These are phyloP conservation scores for Zoysia matrella DNA, from an alignment of 202 grass and related monocot genomes.

Conservation along the genomic window DNA sequence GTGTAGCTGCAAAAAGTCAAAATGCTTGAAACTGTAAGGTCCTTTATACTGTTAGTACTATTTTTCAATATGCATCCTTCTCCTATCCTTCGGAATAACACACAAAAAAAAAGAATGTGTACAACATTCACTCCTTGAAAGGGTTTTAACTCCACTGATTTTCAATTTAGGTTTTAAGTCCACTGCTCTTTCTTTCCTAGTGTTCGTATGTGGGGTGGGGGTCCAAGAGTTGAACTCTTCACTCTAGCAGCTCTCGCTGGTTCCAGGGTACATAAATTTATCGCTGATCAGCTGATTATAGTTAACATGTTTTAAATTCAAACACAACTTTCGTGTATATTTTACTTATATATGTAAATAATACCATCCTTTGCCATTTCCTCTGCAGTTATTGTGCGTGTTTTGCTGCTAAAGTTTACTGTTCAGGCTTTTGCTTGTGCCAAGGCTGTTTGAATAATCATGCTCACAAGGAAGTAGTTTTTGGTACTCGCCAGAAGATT, in stretches of 20 bases:
- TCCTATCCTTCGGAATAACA: background rate
- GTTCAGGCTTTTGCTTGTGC: slow-evolving; percentile 66
- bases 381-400: slow-evolving; percentile 72
- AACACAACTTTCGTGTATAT: background rate
- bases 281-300: background rate
- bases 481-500: slow-evolving; percentile 63
- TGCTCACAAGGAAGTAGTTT: slow-evolving; percentile 60
- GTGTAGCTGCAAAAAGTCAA: slow-evolving; percentile 81
- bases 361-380: slow-evolving; percentile 16
- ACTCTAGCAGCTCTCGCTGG: background rate
- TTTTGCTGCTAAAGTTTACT: slow-evolving; percentile 73
- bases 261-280: background rate
- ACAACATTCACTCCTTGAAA: slow-evolving; percentile 9
- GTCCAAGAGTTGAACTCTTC: background rate
- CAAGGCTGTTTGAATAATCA: slow-evolving; percentile 72
- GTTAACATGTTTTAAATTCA: background rate
- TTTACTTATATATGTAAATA: background rate
- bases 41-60: slow-evolving; percentile 1
- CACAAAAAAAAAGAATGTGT: background rate
- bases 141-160: background rate
- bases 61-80: slow-evolving; percentile 16
- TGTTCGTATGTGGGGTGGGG: background rate
- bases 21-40: slow-evolving; percentile 79
- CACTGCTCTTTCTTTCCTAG: background rate
- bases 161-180: background rate